Percentiles rank a stretch among this genome's conserved stretches.
phyloP scores from a whole-genome alignment of 768 basidiomycete species.

The Xerocomellus dryophilus region DNA sequence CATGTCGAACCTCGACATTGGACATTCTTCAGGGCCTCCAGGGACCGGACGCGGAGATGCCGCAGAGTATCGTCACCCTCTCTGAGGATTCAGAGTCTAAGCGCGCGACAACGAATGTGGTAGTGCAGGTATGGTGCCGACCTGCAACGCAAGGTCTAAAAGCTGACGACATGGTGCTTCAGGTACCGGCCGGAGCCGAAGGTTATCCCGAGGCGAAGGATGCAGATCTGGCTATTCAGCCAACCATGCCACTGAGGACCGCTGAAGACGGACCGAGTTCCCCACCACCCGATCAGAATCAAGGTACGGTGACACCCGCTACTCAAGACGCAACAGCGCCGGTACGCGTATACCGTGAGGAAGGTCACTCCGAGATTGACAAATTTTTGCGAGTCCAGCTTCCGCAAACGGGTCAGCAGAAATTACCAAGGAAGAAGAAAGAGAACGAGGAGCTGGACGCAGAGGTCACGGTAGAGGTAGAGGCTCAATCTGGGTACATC shows the following conservation, averaged over 20 bases:
- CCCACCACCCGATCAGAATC: not conserved
- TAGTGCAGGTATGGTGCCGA: not conserved
- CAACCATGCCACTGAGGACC: not conserved
- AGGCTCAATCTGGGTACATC: not conserved
- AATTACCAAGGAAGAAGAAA: not conserved
- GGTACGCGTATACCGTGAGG: not conserved
- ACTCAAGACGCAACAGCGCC: not conserved
- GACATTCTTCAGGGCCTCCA: not conserved
- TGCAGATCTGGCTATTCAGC: not conserved
- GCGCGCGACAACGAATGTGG: not conserved
- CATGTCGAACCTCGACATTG: not conserved
- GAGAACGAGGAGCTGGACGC: not conserved
- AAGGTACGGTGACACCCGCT: not conserved
- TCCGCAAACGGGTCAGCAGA: not conserved
- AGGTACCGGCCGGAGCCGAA: not conserved
- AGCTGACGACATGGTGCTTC: not conserved
- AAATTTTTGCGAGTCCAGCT: not conserved
- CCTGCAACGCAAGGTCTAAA: not conserved
- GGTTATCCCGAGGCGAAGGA: not conserved
- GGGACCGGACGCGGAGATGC: not conserved
- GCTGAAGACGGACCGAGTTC: not conserved
- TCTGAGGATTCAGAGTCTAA: not conserved
- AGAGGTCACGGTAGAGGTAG: not conserved
- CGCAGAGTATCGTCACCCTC: not conserved
- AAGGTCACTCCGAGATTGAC: not conserved